A percentile compares a stretch with the other conserved stretches of the same genome.
phyloP scores from a whole-genome alignment of 2,329 filamentous ascomycete genomes.

The Ophiostoma sp. region DNA sequence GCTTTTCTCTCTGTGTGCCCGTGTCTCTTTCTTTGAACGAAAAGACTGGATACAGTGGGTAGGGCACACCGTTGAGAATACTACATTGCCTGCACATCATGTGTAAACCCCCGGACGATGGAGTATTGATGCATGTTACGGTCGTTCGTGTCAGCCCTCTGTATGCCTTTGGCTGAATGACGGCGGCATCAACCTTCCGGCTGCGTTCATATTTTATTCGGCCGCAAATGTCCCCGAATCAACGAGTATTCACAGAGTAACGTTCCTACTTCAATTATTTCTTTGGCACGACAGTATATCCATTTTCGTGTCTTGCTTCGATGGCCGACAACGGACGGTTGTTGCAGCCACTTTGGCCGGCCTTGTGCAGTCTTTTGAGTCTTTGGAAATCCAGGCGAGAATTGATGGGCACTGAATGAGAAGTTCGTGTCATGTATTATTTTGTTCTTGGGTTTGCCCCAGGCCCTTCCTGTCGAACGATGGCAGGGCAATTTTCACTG shows the following conservation, averaged over 20 bases:
- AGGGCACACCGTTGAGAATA: conserved; percentile 5
- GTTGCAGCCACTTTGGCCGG: not conserved
- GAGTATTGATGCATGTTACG: not conserved
- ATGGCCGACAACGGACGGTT: not conserved
- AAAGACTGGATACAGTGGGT: not conserved
- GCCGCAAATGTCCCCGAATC: not conserved
- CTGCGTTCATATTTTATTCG: not conserved
- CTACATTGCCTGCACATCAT: conserved; percentile 1
- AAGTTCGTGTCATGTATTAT: no score
- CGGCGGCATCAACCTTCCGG: not conserved
- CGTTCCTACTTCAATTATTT: not conserved
- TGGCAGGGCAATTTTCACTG: no score
- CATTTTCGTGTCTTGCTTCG: not conserved
- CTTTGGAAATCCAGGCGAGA: no score
- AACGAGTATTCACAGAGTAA: not conserved
- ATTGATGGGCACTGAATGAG: no score
- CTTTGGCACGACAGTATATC: not conserved
- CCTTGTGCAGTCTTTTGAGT: no score
- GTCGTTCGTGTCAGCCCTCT: not conserved
- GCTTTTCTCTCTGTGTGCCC: not conserved
- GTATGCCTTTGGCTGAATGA: not conserved
- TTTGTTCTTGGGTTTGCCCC: no score
- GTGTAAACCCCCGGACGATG: not conserved
- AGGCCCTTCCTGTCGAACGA: no score
- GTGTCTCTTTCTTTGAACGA: not conserved